A percentile compares a stretch with the other conserved stretches of the same genome.
Conservation (phyloP, 169 alveolate species). For the Cryptosporidium viatorum region DNA sequence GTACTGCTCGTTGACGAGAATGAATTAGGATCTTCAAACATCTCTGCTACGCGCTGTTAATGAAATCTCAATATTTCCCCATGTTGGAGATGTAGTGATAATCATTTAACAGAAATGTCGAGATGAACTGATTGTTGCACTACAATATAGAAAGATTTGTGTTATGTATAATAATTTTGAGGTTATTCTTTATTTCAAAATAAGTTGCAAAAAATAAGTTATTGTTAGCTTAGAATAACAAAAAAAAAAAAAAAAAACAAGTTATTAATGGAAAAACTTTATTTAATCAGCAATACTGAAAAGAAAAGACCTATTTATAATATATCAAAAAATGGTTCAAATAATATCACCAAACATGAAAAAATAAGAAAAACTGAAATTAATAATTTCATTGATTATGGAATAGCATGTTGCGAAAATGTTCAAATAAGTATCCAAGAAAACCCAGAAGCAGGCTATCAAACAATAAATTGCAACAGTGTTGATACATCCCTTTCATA, state of each 20-base stretch:
- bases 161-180: neutral
- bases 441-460: neutral
- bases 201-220: neutral
- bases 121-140: neutral
- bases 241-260: neutral
- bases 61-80: conserved; percentile 23
- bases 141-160: neutral
- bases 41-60: conserved; percentile 49
- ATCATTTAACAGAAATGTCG: neutral
- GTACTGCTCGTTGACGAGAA: neutral
- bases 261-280: neutral
- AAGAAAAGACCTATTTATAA: conserved; percentile 6
- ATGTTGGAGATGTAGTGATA: conserved; percentile 8
- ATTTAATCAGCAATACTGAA: neutral
- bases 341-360: conserved; percentile 1
- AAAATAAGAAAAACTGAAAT: conserved; percentile 20
- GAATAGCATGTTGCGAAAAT: neutral
- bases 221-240: neutral
- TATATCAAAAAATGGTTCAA: conserved; percentile 7
- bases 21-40: conserved; percentile 25
- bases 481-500: neutral
- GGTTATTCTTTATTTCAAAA: neutral
- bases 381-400: neutral
- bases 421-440: neutral
- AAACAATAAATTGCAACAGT: neutral